Percentiles rank a stretch among this genome's conserved stretches.
Evolutionary conservation across 805 yeast species (phyloP).

Genomic region (Wickerhamiella spandovensis): DNA sequence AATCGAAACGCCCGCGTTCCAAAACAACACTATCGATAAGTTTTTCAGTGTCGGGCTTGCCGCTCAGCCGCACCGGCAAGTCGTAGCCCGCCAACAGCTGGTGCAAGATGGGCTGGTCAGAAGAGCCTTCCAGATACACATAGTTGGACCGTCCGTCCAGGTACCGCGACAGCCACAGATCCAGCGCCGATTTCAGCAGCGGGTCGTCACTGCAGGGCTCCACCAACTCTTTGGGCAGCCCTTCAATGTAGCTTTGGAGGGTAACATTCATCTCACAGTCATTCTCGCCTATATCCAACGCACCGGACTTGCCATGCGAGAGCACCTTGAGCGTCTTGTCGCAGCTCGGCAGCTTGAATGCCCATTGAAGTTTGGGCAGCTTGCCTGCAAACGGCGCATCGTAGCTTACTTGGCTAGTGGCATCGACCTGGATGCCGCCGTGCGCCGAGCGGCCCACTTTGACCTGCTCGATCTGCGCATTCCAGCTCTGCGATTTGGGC

Average conservation of each 20-base stretch:
- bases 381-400: constrained; percentile 7
- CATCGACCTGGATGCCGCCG: background rate
- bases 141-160: constrained; percentile 16
- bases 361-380: constrained; percentile 22
- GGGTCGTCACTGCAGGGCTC: constrained; percentile 14
- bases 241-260: constrained; percentile 10
- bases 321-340: constrained; percentile 6
- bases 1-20: constrained; percentile 14
- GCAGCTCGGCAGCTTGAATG: constrained; percentile 21
- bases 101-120: constrained; percentile 11
- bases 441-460: background rate
- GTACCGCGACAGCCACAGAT: constrained; percentile 16
- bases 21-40: constrained; percentile 20
- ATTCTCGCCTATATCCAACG: constrained; percentile 2
- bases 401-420: background rate
- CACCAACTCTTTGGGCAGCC: constrained; percentile 15
- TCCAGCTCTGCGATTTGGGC: constrained; percentile 9
- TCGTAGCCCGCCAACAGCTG: constrained; percentile 7
- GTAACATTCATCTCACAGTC: constrained; percentile 6
- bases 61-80: constrained; percentile 13
- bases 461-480: constrained; percentile 7
- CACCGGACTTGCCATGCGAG: constrained; percentile 11
- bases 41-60: constrained; percentile 17
- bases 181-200: constrained; percentile 19
- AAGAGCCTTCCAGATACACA: constrained; percentile 15